Evolutionary conservation across 768 basidiomycete genomes (phyloP), one percentile per base, ranked within the genome.

Genomic region (Auriscalpium orientale): DNA sequence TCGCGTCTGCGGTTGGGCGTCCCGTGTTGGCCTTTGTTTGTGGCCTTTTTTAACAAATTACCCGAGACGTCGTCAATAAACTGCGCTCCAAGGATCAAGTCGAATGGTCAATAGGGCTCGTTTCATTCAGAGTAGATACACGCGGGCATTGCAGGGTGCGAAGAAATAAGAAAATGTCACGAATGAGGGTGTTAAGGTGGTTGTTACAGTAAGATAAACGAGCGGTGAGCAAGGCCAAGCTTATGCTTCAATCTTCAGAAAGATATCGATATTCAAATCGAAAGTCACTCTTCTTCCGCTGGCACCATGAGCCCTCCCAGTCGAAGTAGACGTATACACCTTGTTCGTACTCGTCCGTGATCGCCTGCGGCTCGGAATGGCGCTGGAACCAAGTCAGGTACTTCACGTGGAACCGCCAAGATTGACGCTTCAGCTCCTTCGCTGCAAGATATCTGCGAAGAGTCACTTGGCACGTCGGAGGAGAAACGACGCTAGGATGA

Each of bases 381-480:
- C 97, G 84, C 71, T 98, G 97, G 83, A 99, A 99, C 95, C 97
- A 99, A 34, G 97, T 99, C 58, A 99, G 75, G 69, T 98, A 99
- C 73, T 98, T 98, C 58, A 98, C 91, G 71, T 99, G 97, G 79
- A 98, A 99, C 49, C 97, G 85, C 97, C 97, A 99, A 43, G 92
- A 94, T 68, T 98, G 95, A 50, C 89, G 81, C 75, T 98, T 98
- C 61, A 99, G 77, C 71, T 99, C 97, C 67, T 91, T 92, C 6
- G 97, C 97, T 2, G 97, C 95, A 50, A 98, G 83, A 71, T 87
- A 95, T 72, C 93, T 95, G 56, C 15, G 49, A 46, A 46, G 33
- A 61, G 61, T 38, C 46, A 33, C 54, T 28, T 15, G 52, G 44
- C 38, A 50, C 37, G 46, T 33, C 11, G 22, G 22, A 5, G 13